These are phyloP conservation scores for Ogataea ramenticola DNA, from an alignment of 805 yeast genomes.

Conservation along the genomic window DNA sequence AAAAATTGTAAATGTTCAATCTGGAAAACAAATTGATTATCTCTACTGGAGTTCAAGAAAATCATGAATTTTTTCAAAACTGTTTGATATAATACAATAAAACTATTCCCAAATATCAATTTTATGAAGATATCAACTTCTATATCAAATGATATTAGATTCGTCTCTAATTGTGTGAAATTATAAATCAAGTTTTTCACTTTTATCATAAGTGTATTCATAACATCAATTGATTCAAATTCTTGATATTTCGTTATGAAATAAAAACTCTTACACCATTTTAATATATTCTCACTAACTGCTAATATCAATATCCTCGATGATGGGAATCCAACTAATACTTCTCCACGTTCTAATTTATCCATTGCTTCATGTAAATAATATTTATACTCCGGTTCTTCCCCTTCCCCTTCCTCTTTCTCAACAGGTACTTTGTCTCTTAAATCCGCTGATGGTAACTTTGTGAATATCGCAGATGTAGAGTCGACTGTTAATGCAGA, in stretches of 20 bases:
- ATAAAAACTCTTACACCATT: constrained; percentile 25
- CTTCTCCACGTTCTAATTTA: constrained; percentile 20
- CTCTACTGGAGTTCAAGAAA: constrained; percentile 12
- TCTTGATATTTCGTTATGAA: constrained; percentile 21
- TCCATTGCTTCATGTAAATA: constrained; percentile 25
- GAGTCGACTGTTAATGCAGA: constrained; percentile 21
- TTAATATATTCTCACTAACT: constrained; percentile 23
- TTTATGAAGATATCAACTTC: constrained; percentile 18
- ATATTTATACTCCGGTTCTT: background rate
- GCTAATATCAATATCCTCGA: constrained; percentile 21
- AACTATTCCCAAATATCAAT: constrained; percentile 18
- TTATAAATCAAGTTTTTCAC: constrained; percentile 19
- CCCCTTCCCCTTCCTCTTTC: too few relatives aligned
- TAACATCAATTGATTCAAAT: constrained; percentile 11
- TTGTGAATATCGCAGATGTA: constrained; percentile 20
- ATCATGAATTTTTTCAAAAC: constrained; percentile 17
- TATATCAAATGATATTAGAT: constrained; percentile 20
- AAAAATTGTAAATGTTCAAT: constrained; percentile 17
- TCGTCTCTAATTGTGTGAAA: constrained; percentile 20
- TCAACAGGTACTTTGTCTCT: too few relatives aligned
- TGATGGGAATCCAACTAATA: constrained; percentile 20
- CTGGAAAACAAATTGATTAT: constrained; percentile 6
- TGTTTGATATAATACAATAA: constrained; percentile 20
- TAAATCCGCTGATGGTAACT: constrained; percentile 11
- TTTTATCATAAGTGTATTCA: constrained; percentile 14